phyloP scores from a whole-genome alignment of 768 basidiomycete genomes.

The Sporobolomyces roseus region DNA sequence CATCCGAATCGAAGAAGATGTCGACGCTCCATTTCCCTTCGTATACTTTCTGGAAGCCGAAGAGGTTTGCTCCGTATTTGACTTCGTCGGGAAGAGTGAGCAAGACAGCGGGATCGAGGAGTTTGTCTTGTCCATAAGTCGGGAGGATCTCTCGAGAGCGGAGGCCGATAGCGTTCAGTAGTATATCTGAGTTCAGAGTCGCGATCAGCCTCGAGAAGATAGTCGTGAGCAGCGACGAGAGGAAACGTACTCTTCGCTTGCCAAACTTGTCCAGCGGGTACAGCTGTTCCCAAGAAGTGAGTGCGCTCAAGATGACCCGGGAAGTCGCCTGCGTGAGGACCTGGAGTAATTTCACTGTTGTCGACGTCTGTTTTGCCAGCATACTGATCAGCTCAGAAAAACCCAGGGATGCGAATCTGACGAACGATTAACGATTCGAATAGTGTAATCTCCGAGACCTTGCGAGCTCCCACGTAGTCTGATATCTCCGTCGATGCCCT shows the following conservation, averaged over 20 bases:
- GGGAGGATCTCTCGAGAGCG: constrained; percentile 58
- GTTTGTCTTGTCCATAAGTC: constrained; percentile 53
- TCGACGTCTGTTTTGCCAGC: constrained; percentile 5
- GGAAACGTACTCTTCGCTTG: constrained; percentile 35
- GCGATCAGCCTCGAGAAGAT: neutral
- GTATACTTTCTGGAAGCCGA: constrained; percentile 78
- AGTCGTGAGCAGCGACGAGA: too few species aligned
- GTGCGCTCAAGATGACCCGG: constrained; percentile 38
- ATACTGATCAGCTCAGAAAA: neutral
- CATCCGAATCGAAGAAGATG: constrained; percentile 72
- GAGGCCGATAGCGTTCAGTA: constrained; percentile 61
- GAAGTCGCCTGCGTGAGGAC: constrained; percentile 40
- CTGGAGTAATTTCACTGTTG: constrained; percentile 8
- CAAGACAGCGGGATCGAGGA: constrained; percentile 76
- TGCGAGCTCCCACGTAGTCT: constrained; percentile 68
- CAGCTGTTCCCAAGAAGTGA: constrained; percentile 27
- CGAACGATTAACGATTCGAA: constrained; percentile 77
- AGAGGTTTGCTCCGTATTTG: constrained; percentile 70
- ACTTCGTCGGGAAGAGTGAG: constrained; percentile 72
- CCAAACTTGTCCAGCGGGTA: constrained; percentile 37
- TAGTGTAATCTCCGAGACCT: constrained; percentile 74
- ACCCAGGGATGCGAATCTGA: constrained; percentile 42
- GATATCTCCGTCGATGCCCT: constrained; percentile 73
- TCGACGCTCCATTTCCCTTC: constrained; percentile 86
- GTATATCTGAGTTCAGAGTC: constrained; percentile 54